Evolutionary conservation across 768 basidiomycete species (phyloP), one percentile per base, ranked within the genome.

Genomic region (Butyriboletus loyo): DNA sequence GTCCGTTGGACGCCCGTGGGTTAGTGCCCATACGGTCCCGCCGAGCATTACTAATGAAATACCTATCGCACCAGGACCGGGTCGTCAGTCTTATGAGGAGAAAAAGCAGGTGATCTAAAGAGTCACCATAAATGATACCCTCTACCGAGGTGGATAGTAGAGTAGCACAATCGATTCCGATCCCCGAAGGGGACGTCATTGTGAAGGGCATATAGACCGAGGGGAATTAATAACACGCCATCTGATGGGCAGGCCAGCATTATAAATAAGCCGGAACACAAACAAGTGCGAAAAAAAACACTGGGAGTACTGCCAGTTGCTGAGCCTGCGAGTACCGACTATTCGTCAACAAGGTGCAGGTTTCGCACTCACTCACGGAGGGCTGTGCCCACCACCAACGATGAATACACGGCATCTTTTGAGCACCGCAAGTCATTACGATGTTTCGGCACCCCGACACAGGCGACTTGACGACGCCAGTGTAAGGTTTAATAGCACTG

Each of bases 11-110:
- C 60, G 65, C n/a, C 54, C 42, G 19, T 54, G 50, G 11, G 54
- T 45, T 4, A 69, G 52, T 22, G 62, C 56, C 57, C 63, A 69
- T 15, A 71, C 10, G 2, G 68, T 66, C 5, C 59, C 62, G 24
- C 50, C 22, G n/a, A 53, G 64, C 45, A 64, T 43, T 22, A 64
- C 31, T 2, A 64, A 40, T 27, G 62, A 64, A 47, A 64, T 58
- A 40, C 60, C 60, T 61, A 36, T 46, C 3, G 5, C 2, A 35
- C 15, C 39, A 22, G n/a, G 48, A 14, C 17, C 10, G 22, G 27
- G 25, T 46, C n/a, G 49, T 58, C 8, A 61, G 49, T 14, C 17
- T 10, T 7, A 9, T 1, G 19, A 17, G 14, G 37, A n/a, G 11
- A 40, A 28, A n/a, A 1, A 19, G 5, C 6, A 30, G 17, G 7